Evolutionary conservation across 768 basidiomycete species (phyloP), one percentile per base, ranked within the genome.

Genomic region (Psilocybe azurescens): DNA sequence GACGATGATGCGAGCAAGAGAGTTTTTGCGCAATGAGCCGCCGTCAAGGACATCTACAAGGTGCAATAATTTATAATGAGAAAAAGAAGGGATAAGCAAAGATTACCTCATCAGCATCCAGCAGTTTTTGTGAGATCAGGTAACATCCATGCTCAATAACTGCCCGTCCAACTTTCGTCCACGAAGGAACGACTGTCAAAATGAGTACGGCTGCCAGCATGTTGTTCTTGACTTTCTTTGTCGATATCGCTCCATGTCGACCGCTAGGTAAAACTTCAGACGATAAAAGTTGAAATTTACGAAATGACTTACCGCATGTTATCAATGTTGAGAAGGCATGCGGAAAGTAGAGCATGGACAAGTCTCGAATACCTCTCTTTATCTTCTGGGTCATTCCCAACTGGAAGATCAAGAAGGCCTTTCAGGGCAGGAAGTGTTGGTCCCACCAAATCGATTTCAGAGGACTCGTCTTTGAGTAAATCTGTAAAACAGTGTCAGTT

Each of bases 161-260:
- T 2, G 86, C 84, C 51, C 84, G 82, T 50, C 94, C 89, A 33
- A 97, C 74, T 72, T 86, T 86, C 16, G 89, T 81, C 11, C 79
- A 79, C 0, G 86, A 65, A 0, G 94, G 92, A 1, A 95, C 76
- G 24, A 89, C 86, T 0, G 96, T 97, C 47, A 99, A 73, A 53
- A 97, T 82, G 4, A 99, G 83, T 1, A 95, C 95, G 0, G 89
- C 81, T 0, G 94, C 93, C 11, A 99, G 77, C 61, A 98, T 81
- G 73, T 97, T 99, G 69, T 88, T 93, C 76, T 94, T 96, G 73
- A 92, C 82, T 78, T 98, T 98, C 73, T 89, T 87, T 2, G 85
- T 77, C 2, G 91, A 91, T 9, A 91, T 87, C 0, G 81, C 67
- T 0, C 95, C 96, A 61, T 88, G 82, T 51, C 97, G 89, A 9